Conservation (phyloP, 2,329 filamentous ascomycete species). For the Cladosporium halotolerans region DNA sequence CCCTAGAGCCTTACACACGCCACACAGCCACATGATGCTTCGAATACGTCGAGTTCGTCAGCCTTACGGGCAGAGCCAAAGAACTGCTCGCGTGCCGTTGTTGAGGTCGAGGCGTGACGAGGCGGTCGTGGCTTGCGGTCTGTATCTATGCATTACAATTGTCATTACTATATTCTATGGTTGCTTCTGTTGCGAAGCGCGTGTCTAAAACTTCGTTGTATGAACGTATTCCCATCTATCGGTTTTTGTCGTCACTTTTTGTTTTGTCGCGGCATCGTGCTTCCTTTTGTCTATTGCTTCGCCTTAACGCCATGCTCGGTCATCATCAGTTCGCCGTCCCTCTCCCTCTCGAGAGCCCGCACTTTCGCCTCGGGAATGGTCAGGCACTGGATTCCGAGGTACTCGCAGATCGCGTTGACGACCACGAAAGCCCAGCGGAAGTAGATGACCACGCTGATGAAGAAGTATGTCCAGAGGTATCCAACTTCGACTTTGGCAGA, state of each 20-base stretch:
- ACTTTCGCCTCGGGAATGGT: conserved; percentile 57
- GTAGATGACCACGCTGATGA: conserved; percentile 80
- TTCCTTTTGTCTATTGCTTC: background rate
- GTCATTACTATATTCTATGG: conserved; percentile 7
- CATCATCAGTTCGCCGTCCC: conserved; percentile 7
- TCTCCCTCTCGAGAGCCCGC: conserved; percentile 22
- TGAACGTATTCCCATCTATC: conserved; percentile 5
- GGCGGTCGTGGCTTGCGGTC: too few relatives aligned
- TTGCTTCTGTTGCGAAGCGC: background rate
- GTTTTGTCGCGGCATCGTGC: background rate
- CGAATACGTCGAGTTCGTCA: too few relatives aligned
- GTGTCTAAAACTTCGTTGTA: background rate
- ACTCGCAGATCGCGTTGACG: conserved; percentile 84
- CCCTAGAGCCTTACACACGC: too few relatives aligned
- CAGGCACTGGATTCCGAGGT: conserved; percentile 87
- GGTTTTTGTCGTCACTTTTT: background rate
- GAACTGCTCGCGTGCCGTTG: too few relatives aligned
- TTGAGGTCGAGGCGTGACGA: too few relatives aligned
- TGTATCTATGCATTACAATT: conserved; percentile 3
- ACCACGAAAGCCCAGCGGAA: conserved; percentile 89
- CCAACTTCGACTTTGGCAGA: conserved; percentile 58
- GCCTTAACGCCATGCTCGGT: conserved; percentile 5
- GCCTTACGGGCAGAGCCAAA: too few relatives aligned
- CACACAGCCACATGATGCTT: too few relatives aligned
- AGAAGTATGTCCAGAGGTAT: conserved; percentile 79